Conservation (phyloP, 208 protist species). For the Acanthamoeba castellanii region DNA sequence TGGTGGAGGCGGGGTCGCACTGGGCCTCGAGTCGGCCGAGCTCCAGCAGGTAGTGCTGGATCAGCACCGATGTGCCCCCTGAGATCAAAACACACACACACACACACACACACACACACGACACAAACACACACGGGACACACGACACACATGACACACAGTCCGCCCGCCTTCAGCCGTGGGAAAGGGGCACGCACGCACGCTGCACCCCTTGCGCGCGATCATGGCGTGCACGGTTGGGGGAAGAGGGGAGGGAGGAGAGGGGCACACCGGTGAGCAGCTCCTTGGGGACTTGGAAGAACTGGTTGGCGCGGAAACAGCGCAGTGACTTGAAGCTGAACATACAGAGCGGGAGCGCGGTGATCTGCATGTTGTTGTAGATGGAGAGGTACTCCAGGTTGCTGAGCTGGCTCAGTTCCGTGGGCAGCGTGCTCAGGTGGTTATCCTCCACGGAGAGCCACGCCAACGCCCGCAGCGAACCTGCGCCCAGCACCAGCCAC, state of each 20-base stretch:
- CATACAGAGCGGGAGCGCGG: neutral
- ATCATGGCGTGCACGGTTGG: neutral
- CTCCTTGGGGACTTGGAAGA: constrained; percentile 16
- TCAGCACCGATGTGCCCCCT: neutral
- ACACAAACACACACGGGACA: no score
- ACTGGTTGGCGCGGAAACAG: constrained; percentile 45
- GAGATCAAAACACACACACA: neutral
- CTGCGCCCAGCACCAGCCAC: neutral
- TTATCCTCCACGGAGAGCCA: constrained; percentile 51
- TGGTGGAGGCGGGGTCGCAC: neutral
- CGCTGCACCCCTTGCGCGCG: neutral
- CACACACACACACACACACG: neutral
- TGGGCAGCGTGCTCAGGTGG: neutral
- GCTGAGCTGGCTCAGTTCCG: constrained; percentile 8
- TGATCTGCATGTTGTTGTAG: constrained; percentile 25
- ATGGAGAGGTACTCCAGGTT: constrained; percentile 6
- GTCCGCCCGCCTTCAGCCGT: no score
- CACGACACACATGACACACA: no score
- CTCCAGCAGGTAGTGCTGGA: constrained; percentile 5
- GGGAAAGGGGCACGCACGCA: no score
- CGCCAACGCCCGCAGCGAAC: neutral
- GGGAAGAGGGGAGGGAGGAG: neutral
- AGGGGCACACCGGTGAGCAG: neutral
- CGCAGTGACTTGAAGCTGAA: neutral
- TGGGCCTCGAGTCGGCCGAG: neutral